These are phyloP conservation scores for Crucibulum laeve DNA, from an alignment of 768 basidiomycete species.

Conservation along the genomic window DNA sequence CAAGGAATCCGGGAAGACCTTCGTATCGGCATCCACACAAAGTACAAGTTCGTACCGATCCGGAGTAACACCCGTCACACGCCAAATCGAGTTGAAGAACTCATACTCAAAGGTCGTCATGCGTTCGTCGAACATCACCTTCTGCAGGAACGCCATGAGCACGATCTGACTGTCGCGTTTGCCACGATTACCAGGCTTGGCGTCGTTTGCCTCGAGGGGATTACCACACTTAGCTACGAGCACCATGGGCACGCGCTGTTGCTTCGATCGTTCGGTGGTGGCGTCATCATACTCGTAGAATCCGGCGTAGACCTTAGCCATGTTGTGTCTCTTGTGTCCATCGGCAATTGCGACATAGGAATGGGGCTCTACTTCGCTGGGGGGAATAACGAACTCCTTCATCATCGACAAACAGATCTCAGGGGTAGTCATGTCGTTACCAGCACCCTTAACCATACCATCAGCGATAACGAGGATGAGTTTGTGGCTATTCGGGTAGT, in stretches of 20 bases:
- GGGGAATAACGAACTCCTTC: conserved; percentile 84
- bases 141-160: conserved; percentile 96
- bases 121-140: conserved; percentile 99
- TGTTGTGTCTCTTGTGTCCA: conserved; percentile 99
- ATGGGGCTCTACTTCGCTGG: conserved; percentile 85
- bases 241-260: conserved; percentile 94
- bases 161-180: conserved; percentile 99
- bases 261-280: conserved; percentile 87
- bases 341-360: conserved; percentile 99
- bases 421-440: conserved; percentile 85
- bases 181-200: conserved; percentile 97
- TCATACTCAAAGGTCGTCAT: conserved; percentile 99
- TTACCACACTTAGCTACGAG: conserved; percentile 96
- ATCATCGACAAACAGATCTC: conserved; percentile 96
- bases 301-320: conserved; percentile 97
- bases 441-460: conserved; percentile 96
- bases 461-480: conserved; percentile 93
- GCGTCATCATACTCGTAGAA: conserved; percentile 94
- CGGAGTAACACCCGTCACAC: conserved; percentile 91
- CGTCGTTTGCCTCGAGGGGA: conserved; percentile 79
- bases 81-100: conserved; percentile 98
- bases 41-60: conserved; percentile 94
- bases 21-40: conserved; percentile 97
- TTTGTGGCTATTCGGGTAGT: conserved; percentile 98
- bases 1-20: conserved; percentile 97